Evolutionary conservation across 2,329 filamentous ascomycete species (phyloP).

Genomic region (Lasiodiplodia hormozganensis): DNA sequence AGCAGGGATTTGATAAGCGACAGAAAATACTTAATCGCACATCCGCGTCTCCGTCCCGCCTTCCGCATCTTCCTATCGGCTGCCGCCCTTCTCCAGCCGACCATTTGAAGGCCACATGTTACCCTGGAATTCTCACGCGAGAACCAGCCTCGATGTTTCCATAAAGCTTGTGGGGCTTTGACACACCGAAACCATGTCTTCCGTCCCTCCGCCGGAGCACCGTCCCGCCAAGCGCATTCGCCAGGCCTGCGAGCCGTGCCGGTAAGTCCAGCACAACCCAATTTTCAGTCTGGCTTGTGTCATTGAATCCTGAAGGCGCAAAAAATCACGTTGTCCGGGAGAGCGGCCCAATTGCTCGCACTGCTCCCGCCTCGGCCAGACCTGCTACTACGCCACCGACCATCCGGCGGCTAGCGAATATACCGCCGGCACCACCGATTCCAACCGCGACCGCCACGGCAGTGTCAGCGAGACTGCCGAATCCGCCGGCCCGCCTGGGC

Average conservation of each 20-base stretch:
- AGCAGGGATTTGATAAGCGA: neutral
- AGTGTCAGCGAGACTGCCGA: neutral
- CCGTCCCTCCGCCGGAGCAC: conserved; percentile 17
- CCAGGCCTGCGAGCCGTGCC: conserved; percentile 48
- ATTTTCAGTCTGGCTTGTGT: neutral
- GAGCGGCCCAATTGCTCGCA: conserved; percentile 59
- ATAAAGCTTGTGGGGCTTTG: conserved; percentile 5
- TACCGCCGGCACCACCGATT: neutral
- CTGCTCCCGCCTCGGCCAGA: conserved; percentile 57
- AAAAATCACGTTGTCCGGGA: conserved; percentile 60
- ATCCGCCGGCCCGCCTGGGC: neutral
- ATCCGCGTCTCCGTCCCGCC: conserved; percentile 19
- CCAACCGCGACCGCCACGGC: conserved; percentile 3
- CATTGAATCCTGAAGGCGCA: conserved; percentile 47
- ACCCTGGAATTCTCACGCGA: conserved; percentile 3
- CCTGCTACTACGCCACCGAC: conserved; percentile 42
- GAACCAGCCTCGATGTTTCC: neutral
- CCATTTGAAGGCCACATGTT: conserved; percentile 17
- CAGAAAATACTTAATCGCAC: conserved; percentile 11
- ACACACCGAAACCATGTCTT: conserved; percentile 16
- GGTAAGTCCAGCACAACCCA: conserved; percentile 35
- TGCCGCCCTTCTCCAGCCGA: neutral
- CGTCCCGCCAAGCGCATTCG: conserved; percentile 28
- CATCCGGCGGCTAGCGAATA: conserved; percentile 43
- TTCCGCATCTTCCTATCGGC: conserved; percentile 7